Evolutionary conservation across 2,329 filamentous ascomycete species (phyloP), one percentile per base, ranked within the genome.

Genomic region (Xylariales sp.): DNA sequence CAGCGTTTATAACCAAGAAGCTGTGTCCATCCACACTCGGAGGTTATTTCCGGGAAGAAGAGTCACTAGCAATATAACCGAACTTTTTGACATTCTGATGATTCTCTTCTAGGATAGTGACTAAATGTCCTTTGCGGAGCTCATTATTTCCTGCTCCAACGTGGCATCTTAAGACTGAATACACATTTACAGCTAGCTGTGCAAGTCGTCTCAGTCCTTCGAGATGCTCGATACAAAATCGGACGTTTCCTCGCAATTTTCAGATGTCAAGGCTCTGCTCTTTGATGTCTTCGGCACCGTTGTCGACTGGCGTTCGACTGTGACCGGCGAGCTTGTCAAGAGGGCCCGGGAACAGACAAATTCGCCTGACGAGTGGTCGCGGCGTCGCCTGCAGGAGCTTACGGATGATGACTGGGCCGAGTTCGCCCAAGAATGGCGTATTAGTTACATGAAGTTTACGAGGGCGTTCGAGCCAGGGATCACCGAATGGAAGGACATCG

Each of bases 241-340:
- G 8, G 32, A 11, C 2, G 32, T 10, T n/a, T 20, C 18, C n/a
- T 20, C 32, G n/a, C 12, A 11, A n/a, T 35, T 56, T 11, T 45
- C 42, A 16, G 35, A 46, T 19, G 52, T 77, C 48, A 78, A 79
- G 50, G 84, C 76, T 6, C 67, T 89, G 24, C 71, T 82, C 40
- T 88, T 88, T 55, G 85, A 89, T 63, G 76, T 88, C 52, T 89
- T 90, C 60, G 86, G 86, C 50, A 93, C 88, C 1, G 79, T 83
- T 48, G 86, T 93, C 33, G 75, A 91, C 67, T 91, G 86, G 86
- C 82, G 86, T 43, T 69, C 69, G 28, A 78, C 80, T 2, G 78
- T 93, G 15, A 76, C 72, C 11, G 64, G 71, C 7, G 76, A 78
- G 40, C 73, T 93, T 35, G 58, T 64, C 18, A 56, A 68, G 9